Conservation (phyloP, 768 basidiomycete genomes). For the Pulveroboletus sp. region DNA sequence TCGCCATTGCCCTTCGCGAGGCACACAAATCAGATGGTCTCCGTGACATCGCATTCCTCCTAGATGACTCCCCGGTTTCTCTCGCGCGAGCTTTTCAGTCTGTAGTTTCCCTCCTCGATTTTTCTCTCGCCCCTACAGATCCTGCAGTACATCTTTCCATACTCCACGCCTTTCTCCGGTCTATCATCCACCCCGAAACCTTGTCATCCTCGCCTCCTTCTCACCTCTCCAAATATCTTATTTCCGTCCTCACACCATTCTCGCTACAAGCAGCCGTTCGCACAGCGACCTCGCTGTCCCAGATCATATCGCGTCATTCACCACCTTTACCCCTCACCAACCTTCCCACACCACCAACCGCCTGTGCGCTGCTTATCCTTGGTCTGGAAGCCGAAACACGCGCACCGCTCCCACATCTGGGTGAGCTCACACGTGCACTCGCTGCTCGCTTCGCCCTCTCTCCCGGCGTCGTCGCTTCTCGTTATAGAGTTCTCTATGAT, state of each 20-base stretch:
- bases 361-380: conserved; percentile 66
- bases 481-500: conserved; percentile 65
- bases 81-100: conserved; percentile 54
- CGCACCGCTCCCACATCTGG: conserved; percentile 46
- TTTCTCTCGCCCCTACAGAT: conserved; percentile 52
- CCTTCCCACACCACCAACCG: conserved; percentile 44
- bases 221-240: conserved; percentile 31
- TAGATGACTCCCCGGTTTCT: conserved; percentile 47
- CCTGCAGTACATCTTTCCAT: conserved; percentile 55
- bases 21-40: conserved; percentile 62
- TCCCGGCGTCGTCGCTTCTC: conserved; percentile 55
- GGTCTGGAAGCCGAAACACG: conserved; percentile 65
- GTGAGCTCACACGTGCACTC: conserved; percentile 53
- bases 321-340: conserved; percentile 37
- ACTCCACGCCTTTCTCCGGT: conserved; percentile 50
- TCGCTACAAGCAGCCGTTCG: conserved; percentile 37
- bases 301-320: conserved; percentile 36
- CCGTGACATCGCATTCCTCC: conserved; percentile 61
- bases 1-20: conserved; percentile 70
- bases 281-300: conserved; percentile 45
- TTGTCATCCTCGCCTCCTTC: conserved; percentile 21
- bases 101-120: conserved; percentile 47
- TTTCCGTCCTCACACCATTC: conserved; percentile 36
- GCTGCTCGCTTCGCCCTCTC: conserved; percentile 47
- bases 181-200: conserved; percentile 32